Percentiles rank a stretch among this genome's conserved stretches.
Conservation (phyloP, 306 rosid species). For the Dryas octopetala region DNA sequence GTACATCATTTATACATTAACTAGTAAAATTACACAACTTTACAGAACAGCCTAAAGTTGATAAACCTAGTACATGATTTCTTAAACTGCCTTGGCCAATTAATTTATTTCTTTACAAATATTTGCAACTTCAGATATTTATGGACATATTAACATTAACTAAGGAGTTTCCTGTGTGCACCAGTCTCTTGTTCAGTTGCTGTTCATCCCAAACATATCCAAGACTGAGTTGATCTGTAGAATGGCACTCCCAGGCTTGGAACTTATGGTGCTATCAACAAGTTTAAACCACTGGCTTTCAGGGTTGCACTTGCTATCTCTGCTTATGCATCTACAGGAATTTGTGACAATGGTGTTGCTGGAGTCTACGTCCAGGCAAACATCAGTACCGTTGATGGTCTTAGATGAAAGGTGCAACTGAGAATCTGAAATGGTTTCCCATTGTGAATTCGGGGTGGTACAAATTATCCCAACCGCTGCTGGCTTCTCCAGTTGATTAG, state of each 20-base stretch:
- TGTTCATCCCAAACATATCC: constrained; percentile 17
- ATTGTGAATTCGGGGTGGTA: constrained; percentile 39
- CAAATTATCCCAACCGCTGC: constrained; percentile 54
- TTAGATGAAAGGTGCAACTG: constrained; percentile 67
- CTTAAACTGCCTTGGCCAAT: not conserved
- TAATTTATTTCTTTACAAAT: not conserved
- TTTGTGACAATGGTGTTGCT: constrained; percentile 55
- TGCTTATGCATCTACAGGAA: constrained; percentile 66
- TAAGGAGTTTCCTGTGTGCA: not conserved
- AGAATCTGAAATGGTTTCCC: constrained; percentile 77
- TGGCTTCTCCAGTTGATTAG: constrained; percentile 38
- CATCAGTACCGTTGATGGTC: constrained; percentile 35
- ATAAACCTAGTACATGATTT: not conserved
- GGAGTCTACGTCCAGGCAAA: constrained; percentile 71
- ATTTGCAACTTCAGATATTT: not conserved
- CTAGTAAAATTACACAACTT: not conserved
- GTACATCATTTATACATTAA: not conserved
- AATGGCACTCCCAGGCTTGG: constrained; percentile 17
- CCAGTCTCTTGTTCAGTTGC: not conserved
- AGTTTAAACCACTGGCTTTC: constrained; percentile 85
- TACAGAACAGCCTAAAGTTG: not conserved
- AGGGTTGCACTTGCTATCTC: constrained; percentile 61
- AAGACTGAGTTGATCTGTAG: constrained; percentile 10
- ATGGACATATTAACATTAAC: not conserved
- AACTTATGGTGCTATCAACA: constrained; percentile 51